Percentiles rank a stretch among this genome's conserved stretches.
phyloP scores from a whole-genome alignment of 371 early-diverging fungal genomes.

The Catenaria anguillulae region DNA sequence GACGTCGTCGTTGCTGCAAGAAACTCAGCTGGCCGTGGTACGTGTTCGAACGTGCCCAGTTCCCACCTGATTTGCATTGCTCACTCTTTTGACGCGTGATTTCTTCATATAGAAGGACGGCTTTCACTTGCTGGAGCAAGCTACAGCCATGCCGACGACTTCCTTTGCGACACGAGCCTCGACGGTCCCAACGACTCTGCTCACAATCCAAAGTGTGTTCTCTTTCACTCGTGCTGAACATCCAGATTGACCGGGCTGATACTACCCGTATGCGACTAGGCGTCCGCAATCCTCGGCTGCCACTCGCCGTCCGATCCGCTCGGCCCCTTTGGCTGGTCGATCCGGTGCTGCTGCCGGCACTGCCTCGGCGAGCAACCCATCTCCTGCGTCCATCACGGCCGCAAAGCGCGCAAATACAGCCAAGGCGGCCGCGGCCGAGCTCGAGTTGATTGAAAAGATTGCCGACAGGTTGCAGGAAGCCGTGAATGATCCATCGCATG shows the following conservation, averaged over 20 bases:
- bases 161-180: not conserved
- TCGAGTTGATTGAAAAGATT: not conserved
- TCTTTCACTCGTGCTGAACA: too few relatives aligned
- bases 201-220: too few relatives aligned
- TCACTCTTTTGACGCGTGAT: too few relatives aligned
- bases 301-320: not conserved
- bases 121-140: not conserved
- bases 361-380: not conserved
- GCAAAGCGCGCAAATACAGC: too few relatives aligned
- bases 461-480: not conserved
- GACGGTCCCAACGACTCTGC: too few relatives aligned
- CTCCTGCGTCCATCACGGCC: too few relatives aligned
- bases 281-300: not conserved
- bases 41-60: too few relatives aligned
- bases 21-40: not conserved
- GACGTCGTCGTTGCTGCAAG: not conserved
- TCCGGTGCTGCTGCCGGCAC: not conserved
- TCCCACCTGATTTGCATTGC: too few relatives aligned
- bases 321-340: not conserved
- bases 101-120: not conserved
- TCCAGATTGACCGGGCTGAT: too few relatives aligned
- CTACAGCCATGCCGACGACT: not conserved
- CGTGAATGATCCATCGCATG: not conserved
- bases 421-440: not conserved
- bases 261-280: not conserved